Base-by-base conservation (phyloP, 352 stramenopile species). In the Thalassiosira oceanica region DNA sequence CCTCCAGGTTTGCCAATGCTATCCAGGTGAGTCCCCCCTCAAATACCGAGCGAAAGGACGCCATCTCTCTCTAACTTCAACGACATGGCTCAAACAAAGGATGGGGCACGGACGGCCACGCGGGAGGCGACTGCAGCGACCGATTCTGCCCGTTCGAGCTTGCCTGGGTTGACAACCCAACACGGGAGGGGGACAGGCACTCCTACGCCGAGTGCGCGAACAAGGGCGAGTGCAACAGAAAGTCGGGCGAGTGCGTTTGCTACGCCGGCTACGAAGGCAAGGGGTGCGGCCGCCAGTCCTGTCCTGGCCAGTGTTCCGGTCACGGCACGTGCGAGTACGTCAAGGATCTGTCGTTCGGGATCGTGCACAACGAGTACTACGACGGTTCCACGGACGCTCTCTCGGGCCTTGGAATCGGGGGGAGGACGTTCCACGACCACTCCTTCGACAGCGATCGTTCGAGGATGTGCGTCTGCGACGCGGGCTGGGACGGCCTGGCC, bases 141-240 rank as follows among this genome's bases (percentile, higher is more conserved):
- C 44, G 77, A 10, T 82, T 87, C 52, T 88, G 81, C 51, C 74
- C 78, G 46, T 80, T 66, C 57, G 71, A 87, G 61, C 51, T 87
- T 33, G 76, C 79, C 26, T 86, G 73, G 75, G 76, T 66, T 27
- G 79, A 86, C 51, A 51, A 39, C 15, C 79, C 82, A 7, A 63
- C 73, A 28, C 26, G 52, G 23, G 61, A 70, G 35, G 84, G 82
- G 42, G 33, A 31, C 18, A 68, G 61, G 45, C 79, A 89, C 61
- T 73, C 48, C 20, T 88, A 89, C 45, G 70, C 77, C 10, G 75
- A 87, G 44, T 90, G 84, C 75, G 21, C 90, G 24, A 96, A 95
- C 82, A 95, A 95, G 66, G 93, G 94, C n/a, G 70, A 95, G 41
- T 97, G 93, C 51, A 87, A 97, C 61, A 83, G 93, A 35, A 36